Base-by-base conservation (phyloP, 768 basidiomycete species). In the Crucibulum laeve region DNA sequence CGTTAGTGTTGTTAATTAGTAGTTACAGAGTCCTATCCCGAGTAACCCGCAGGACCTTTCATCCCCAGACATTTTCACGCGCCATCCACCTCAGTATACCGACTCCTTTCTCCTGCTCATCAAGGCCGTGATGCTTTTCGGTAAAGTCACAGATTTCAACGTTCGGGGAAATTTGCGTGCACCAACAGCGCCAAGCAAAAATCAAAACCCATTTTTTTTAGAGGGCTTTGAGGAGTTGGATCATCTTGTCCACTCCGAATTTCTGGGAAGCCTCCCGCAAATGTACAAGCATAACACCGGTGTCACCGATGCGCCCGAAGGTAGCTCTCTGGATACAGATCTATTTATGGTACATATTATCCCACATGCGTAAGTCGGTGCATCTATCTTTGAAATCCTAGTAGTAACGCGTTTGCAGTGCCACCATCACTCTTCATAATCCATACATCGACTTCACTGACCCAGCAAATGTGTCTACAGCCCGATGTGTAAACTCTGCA, bases 301-400 rank as follows among this genome's bases (percentile, higher is more conserved):
- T n/a, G 74, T 80, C 43, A 76, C 70, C 43, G 82, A 85, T 44
- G 64, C 71, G 28, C 70, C 76, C 32, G 77, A 79, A 30, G 79
- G 74, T 37, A 74, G 73, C 25, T 71, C 68, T 6, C 65, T 91
- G 30, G 87, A 92, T 57, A 90, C 86, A 1, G 89, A 92, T 58
- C 64, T 92, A 44, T 91, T 87, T 58, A 80, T 91, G 84, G 88
- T 87, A 30, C 88, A 91, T 54, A 74, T 91, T 33, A 76, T 89
- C 47, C 90, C 90, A 15, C 84, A 92, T 58, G 89, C 90, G 88
- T 90, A 63, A 61, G 84, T 76, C 10, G 25, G 44, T 43, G 48
- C 26, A n/a, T 43, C 47, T 32, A 36, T 48, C 11, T 26, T 35
- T 34, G 17, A 26, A 45, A 43, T 35, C 24, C 46, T 40, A 54